Evolutionary conservation across 2,329 filamentous ascomycete genomes (phyloP).

Genomic region (Calonectria montana): DNA sequence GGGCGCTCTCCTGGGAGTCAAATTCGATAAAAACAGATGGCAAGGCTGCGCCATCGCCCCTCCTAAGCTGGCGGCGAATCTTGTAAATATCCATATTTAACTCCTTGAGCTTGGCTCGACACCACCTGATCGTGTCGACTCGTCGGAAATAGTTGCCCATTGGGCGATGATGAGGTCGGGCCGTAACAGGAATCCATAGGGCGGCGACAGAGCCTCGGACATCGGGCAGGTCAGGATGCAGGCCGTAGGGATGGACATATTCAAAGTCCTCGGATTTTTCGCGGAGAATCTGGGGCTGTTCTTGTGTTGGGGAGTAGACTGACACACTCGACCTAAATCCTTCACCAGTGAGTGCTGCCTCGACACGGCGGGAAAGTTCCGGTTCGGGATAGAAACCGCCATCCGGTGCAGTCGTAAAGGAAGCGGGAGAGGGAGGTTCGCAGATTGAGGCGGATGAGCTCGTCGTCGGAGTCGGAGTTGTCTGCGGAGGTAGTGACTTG

Average conservation of each 20-base stretch:
- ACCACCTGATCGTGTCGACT: conserved; percentile 95
- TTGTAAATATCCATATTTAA: conserved; percentile 62
- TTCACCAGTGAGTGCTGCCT: conserved; percentile 6
- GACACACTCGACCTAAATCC: conserved; percentile 28
- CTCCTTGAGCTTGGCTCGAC: conserved; percentile 64
- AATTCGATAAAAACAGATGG: conserved; percentile 94
- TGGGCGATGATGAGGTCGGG: conserved; percentile 78
- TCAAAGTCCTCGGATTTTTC: conserved; percentile 45
- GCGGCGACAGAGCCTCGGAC: conserved; percentile 69
- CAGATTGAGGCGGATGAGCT: conserved; percentile 25
- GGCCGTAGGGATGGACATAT: conserved; percentile 52
- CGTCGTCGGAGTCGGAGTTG: neutral
- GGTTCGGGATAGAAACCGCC: conserved; percentile 20
- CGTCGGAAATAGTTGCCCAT: conserved; percentile 82
- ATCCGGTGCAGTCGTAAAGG: conserved; percentile 22
- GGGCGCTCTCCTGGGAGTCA: conserved; percentile 81
- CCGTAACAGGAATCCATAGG: conserved; percentile 78
- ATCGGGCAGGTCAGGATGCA: conserved; percentile 50
- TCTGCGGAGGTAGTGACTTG: neutral
- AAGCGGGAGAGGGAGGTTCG: conserved; percentile 27
- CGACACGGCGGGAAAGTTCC: conserved; percentile 12
- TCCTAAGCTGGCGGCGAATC: conserved; percentile 78
- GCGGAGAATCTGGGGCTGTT: conserved; percentile 18
- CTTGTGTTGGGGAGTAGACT: conserved; percentile 21
- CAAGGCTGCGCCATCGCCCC: conserved; percentile 75